These are phyloP conservation scores for Yamadazyma conglobata DNA, from an alignment of 1,139 yeast species.

Conservation along the genomic window DNA sequence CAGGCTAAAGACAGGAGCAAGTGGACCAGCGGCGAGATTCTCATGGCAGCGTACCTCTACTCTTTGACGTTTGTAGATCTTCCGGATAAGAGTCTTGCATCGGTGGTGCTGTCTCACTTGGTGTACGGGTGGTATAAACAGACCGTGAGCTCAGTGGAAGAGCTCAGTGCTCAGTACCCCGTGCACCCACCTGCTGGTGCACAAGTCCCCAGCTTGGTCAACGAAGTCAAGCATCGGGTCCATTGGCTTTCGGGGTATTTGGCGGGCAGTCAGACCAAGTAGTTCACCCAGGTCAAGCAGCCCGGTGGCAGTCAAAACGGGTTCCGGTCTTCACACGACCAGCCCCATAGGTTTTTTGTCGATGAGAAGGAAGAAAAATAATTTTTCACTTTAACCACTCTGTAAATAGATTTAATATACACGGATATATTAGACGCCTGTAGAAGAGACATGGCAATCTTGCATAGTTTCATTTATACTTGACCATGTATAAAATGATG, in stretches of 20 bases:
- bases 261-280: too few species aligned
- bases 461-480: conserved; percentile 49
- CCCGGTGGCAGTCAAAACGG: too few species aligned
- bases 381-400: too few species aligned
- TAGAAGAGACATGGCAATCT: conserved; percentile 43
- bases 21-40: conserved; percentile 9
- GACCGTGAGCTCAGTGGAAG: neutral
- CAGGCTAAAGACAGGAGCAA: neutral
- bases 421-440: too few species aligned
- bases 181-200: conserved; percentile 19
- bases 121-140: too few species aligned
- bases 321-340: too few species aligned
- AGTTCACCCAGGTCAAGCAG: neutral
- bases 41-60: conserved; percentile 32
- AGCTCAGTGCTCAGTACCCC: too few species aligned
- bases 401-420: conserved; percentile 2
- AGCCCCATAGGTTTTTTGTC: too few species aligned
- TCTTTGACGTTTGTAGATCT: conserved; percentile 31
- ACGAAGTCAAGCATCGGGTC: conserved; percentile 25
- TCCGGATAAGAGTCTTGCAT: conserved; percentile 42
- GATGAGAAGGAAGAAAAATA: too few species aligned
- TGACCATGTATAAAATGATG: conserved; percentile 41
- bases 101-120: conserved; percentile 5
- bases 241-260: neutral
- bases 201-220: conserved; percentile 35